A percentile compares a stretch with the other conserved stretches of the same genome.
Conservation (phyloP, 306 rosid genomes). For the Cotoneaster glaucophyllus region DNA sequence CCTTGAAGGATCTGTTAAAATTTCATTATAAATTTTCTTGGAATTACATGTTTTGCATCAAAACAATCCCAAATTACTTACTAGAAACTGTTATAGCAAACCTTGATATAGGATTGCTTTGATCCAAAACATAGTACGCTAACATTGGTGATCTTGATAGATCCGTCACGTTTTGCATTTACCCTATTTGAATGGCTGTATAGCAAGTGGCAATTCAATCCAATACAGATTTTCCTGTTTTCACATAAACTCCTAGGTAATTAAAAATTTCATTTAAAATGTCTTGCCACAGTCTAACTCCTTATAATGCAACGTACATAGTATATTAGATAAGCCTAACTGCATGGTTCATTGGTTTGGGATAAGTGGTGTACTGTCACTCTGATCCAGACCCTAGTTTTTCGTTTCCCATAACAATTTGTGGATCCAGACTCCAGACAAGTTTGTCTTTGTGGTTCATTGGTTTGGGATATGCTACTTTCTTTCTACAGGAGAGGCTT, state of each 20-base stretch:
- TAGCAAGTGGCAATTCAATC: background rate
- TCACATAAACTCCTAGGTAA: background rate
- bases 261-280: background rate
- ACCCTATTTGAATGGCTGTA: background rate
- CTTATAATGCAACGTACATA: background rate
- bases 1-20: background rate
- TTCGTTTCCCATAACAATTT: background rate
- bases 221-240: background rate
- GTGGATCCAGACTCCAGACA: background rate
- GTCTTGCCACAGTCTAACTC: background rate
- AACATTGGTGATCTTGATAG: background rate
- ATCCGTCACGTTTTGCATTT: background rate
- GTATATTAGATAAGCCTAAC: background rate
- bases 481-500: slow-evolving; percentile 65
- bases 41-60: background rate
- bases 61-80: background rate
- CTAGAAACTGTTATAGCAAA: background rate
- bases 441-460: background rate
- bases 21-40: background rate
- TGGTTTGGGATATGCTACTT: background rate
- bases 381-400: background rate
- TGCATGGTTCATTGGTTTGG: background rate
- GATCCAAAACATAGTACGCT: background rate
- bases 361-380: background rate
- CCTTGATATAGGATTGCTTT: background rate